Percentiles rank a stretch among this genome's conserved stretches.
phyloP scores from a whole-genome alignment of 371 early-diverging fungal species.

The Amoeboaphelidium occidentale region DNA sequence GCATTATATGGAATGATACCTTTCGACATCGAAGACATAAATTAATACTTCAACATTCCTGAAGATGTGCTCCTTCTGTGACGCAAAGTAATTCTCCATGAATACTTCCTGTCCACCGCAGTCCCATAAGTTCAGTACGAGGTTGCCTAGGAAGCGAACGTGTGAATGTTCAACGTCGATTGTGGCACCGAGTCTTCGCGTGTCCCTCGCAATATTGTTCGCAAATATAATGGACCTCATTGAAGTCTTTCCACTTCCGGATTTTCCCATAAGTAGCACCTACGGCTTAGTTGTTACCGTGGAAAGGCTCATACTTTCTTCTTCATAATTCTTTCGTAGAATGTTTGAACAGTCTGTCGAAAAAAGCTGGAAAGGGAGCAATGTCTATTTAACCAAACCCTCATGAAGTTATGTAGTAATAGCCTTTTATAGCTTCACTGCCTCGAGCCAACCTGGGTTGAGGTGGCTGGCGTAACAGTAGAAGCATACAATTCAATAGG shows the following conservation, averaged over 20 bases:
- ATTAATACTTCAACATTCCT: slow-evolving; percentile 91
- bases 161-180: slow-evolving; percentile 91
- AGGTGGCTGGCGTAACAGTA: too few relatives aligned
- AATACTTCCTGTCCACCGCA: slow-evolving; percentile 72
- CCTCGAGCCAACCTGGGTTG: too few relatives aligned
- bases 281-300: slow-evolving; percentile 6
- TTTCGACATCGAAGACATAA: slow-evolving; percentile 90
- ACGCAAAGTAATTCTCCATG: slow-evolving; percentile 83
- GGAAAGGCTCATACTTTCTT: neutral
- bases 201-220: slow-evolving; percentile 82
- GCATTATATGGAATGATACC: too few relatives aligned
- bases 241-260: slow-evolving; percentile 91
- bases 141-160: slow-evolving; percentile 74
- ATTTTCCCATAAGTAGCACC: slow-evolving; percentile 89
- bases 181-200: slow-evolving; percentile 78
- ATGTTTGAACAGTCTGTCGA: neutral
- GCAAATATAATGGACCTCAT: slow-evolving; percentile 95
- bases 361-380: neutral
- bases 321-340: neutral
- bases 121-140: slow-evolving; percentile 87
- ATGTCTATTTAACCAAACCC: neutral
- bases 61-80: slow-evolving; percentile 78
- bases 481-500: neutral
- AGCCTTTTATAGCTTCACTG: too few relatives aligned
- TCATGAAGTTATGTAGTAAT: neutral